Evolutionary conservation across 2,329 filamentous ascomycete genomes (phyloP).

Genomic region (Blastomyces gilchristii): DNA sequence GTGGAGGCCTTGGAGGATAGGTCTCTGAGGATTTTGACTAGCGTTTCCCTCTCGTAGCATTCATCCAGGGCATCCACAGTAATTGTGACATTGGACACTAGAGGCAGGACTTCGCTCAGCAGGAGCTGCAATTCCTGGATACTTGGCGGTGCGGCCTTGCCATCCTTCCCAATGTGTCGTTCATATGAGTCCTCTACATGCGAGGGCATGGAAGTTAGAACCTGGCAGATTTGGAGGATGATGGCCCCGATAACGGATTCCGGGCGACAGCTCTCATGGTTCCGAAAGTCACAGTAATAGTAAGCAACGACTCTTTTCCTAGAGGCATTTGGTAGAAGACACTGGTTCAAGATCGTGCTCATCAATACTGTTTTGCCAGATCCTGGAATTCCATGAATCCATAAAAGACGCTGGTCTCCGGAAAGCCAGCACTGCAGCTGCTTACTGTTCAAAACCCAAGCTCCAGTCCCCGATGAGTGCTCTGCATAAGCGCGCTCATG

Average conservation of each 20-base stretch:
- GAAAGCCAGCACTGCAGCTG: constrained; percentile 1
- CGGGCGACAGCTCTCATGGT: constrained; percentile 4
- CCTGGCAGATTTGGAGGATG: constrained; percentile 5
- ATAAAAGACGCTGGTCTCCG: neutral
- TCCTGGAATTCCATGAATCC: constrained; percentile 9
- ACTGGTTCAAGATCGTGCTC: constrained; percentile 7
- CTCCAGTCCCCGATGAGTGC: neutral
- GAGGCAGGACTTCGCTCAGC: neutral
- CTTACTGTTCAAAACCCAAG: constrained; percentile 2
- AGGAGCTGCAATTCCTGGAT: constrained; percentile 2
- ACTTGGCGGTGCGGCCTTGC: neutral
- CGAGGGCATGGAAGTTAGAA: neutral
- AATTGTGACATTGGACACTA: neutral
- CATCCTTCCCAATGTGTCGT: constrained; percentile 7
- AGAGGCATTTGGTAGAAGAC: constrained; percentile 3
- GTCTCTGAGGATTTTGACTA: neutral
- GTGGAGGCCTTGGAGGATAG: neutral
- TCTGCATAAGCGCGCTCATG: constrained; percentile 7
- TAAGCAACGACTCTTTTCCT: neutral
- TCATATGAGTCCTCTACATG: constrained; percentile 1
- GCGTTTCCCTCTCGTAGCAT: constrained; percentile 1
- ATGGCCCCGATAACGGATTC: constrained; percentile 4
- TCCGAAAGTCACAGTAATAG: constrained; percentile 9
- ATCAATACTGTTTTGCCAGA: constrained; percentile 6
- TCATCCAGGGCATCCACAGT: constrained; percentile 6